These are phyloP conservation scores for rapeseed (Brassica napus) DNA, from an alignment of 345 rosid species.

Conservation along the genomic window DNA sequence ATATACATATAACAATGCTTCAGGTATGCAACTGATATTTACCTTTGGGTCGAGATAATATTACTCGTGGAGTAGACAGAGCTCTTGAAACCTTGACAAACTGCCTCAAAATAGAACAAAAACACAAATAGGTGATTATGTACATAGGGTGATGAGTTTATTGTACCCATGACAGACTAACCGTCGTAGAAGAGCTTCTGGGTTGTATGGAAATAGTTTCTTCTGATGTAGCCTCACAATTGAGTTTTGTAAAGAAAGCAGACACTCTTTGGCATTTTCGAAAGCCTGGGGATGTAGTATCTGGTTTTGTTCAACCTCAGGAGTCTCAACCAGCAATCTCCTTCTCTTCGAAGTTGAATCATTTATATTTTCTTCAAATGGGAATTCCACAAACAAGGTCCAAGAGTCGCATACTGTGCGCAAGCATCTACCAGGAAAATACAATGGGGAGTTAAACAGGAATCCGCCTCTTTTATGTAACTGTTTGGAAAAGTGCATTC, in stretches of 20 bases:
- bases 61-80: slow-evolving; percentile 43
- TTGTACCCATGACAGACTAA: background rate
- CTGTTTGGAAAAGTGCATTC: background rate
- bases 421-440: slow-evolving; percentile 53
- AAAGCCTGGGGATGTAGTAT: slow-evolving; percentile 36
- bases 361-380: slow-evolving; percentile 33
- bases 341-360: slow-evolving; percentile 54
- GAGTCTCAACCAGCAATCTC: slow-evolving; percentile 37
- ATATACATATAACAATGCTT: background rate
- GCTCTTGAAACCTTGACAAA: slow-evolving; percentile 57
- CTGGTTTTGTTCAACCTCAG: slow-evolving; percentile 17
- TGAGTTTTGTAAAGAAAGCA: slow-evolving; percentile 72
- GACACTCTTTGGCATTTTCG: slow-evolving; percentile 62
- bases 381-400: slow-evolving; percentile 54
- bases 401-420: slow-evolving; percentile 60
- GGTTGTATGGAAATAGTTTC: slow-evolving; percentile 80
- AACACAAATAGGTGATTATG: background rate
- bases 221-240: slow-evolving; percentile 64
- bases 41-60: slow-evolving; percentile 14
- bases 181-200: slow-evolving; percentile 79
- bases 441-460: slow-evolving; percentile 17
- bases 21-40: slow-evolving; percentile 4
- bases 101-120: slow-evolving; percentile 40
- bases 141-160: background rate
- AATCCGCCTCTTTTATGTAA: background rate